phyloP scores from a whole-genome alignment of 768 basidiomycete species.

The Rhizopogon vesiculosus region DNA sequence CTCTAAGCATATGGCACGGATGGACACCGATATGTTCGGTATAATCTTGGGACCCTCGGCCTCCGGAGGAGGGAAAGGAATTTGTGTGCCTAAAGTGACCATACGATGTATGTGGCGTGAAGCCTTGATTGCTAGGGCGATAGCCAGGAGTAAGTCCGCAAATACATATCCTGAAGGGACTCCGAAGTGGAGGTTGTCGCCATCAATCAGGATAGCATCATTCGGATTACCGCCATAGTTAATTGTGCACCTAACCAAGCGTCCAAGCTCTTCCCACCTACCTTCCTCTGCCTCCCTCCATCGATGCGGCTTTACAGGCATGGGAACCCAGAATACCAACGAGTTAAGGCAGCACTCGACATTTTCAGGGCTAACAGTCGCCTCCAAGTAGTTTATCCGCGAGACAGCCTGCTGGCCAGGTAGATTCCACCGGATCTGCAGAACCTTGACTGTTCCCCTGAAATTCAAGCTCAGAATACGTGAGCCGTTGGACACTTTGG shows the following conservation, averaged over 20 bases:
- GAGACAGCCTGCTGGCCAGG: slow-evolving; percentile 44
- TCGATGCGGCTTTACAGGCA: slow-evolving; percentile 31
- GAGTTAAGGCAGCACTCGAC: slow-evolving; percentile 35
- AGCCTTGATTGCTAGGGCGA: slow-evolving; percentile 65
- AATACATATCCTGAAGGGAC: slow-evolving; percentile 79
- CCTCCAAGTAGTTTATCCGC: slow-evolving; percentile 25
- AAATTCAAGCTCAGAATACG: slow-evolving; percentile 15
- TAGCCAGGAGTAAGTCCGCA: slow-evolving; percentile 70
- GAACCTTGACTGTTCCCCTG: slow-evolving; percentile 31
- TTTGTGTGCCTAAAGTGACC: slow-evolving; percentile 47
- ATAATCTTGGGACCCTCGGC: slow-evolving; percentile 70
- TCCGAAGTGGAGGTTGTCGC: slow-evolving; percentile 65
- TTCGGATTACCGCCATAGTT: slow-evolving; percentile 27
- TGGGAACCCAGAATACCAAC: slow-evolving; percentile 54
- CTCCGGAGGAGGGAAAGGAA: slow-evolving; percentile 53
- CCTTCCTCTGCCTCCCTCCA: slow-evolving; percentile 32
- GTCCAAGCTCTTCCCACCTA: slow-evolving; percentile 73
- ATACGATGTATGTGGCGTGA: slow-evolving; percentile 63
- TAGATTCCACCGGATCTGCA: slow-evolving; percentile 46
- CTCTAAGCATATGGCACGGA: slow-evolving; percentile 68
- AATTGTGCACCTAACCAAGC: slow-evolving; percentile 49
- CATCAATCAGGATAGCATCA: slow-evolving; percentile 46
- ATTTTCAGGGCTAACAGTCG: slow-evolving; percentile 11
- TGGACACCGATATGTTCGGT: slow-evolving; percentile 53
- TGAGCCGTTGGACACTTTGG: not conserved